These are phyloP conservation scores for Anisodus acutangulus DNA, from an alignment of 257 asterid species.

Conservation along the genomic window DNA sequence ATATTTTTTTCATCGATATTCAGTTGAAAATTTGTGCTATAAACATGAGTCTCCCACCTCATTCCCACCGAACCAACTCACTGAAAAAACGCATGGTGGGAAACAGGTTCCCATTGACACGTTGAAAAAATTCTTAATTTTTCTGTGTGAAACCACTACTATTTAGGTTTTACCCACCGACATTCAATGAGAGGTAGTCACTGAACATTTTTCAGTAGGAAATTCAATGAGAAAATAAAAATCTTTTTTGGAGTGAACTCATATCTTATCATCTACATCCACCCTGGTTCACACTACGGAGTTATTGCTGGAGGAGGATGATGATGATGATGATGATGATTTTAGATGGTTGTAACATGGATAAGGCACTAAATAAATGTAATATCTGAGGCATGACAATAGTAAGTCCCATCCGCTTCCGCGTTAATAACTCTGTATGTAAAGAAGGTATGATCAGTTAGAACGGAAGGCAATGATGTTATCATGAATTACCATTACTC, in stretches of 20 bases:
- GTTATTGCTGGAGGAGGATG: not conserved
- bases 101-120: too few species aligned
- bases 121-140: too few species aligned
- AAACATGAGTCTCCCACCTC: too few species aligned
- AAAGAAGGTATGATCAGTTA: not conserved
- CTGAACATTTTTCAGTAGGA: too few species aligned
- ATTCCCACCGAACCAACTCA: too few species aligned
- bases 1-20: too few species aligned
- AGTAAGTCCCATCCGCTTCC: not conserved
- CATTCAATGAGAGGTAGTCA: too few species aligned
- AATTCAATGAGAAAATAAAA: too few species aligned
- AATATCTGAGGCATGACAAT: conserved; percentile 9
- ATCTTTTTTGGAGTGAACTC: not conserved
- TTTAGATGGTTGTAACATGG: not conserved
- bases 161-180: too few species aligned
- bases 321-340: not conserved
- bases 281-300: not conserved
- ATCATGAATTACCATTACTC: not conserved
- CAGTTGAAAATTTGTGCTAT: too few species aligned
- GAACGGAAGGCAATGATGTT: conserved; percentile 18
- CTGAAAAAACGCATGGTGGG: too few species aligned
- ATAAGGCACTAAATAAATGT: not conserved
- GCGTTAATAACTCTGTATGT: not conserved
- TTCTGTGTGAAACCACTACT: too few species aligned
- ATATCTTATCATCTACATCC: not conserved